Conservation (phyloP, 139 green algal species). For the Chlamydomonas asymmetrica region DNA sequence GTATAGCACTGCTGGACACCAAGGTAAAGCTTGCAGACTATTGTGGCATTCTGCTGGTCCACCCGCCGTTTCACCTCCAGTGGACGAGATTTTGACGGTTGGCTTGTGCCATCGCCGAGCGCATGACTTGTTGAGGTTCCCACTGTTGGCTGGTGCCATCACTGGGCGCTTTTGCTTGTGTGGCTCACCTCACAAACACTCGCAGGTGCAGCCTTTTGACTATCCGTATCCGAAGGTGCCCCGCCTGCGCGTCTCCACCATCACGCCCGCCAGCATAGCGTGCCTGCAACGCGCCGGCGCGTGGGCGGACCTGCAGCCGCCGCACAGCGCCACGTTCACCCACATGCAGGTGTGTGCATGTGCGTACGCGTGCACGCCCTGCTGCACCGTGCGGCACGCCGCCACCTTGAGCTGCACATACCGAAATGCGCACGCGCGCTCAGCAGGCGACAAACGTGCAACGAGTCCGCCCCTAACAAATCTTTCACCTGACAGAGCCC, state of each 20-base stretch:
- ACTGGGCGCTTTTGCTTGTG: not conserved
- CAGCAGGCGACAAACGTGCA: too few relatives aligned
- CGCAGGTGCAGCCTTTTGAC: slow-evolving; percentile 28
- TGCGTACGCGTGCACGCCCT: too few relatives aligned
- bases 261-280: slow-evolving; percentile 66
- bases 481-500: too few relatives aligned
- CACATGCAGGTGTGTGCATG: slow-evolving; percentile 74
- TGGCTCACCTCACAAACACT: not conserved
- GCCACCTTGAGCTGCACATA: too few relatives aligned
- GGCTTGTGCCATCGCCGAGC: too few relatives aligned
- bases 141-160: too few relatives aligned
- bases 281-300: slow-evolving; percentile 54
- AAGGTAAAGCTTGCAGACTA: slow-evolving; percentile 38
- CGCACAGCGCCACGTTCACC: slow-evolving; percentile 44
- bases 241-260: slow-evolving; percentile 70
- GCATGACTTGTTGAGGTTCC: too few relatives aligned
- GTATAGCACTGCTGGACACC: slow-evolving; percentile 63
- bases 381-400: too few relatives aligned
- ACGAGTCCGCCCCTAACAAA: too few relatives aligned
- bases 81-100: too few relatives aligned
- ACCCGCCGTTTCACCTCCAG: too few relatives aligned
- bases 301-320: slow-evolving; percentile 56
- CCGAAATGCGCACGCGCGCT: too few relatives aligned
- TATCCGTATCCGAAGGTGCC: slow-evolving; percentile 29
- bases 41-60: not conserved